Percentiles rank a stretch among this genome's conserved stretches.
Conservation (phyloP, 1,284 basidiomycete species). For the Marasmius fiardii region DNA sequence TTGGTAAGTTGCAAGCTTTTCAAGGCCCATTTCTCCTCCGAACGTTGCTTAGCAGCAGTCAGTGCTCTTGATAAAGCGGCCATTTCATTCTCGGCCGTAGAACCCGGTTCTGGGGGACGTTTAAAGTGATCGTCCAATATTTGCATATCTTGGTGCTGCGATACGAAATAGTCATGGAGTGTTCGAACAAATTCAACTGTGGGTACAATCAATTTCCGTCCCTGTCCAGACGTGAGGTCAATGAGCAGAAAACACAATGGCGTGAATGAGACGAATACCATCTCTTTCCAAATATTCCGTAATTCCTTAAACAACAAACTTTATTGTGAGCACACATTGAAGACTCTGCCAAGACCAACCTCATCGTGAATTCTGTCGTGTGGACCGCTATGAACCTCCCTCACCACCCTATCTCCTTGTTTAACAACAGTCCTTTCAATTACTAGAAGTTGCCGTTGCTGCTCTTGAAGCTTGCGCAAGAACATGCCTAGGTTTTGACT, state of each 20-base stretch:
- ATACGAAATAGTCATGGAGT: constrained; percentile 7
- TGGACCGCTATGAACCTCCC: constrained; percentile 15
- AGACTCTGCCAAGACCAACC: constrained; percentile 3
- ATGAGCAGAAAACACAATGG: background rate
- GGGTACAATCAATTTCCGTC: constrained; percentile 8
- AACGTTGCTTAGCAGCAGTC: constrained; percentile 6
- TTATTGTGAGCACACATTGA: background rate
- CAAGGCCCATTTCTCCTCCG: constrained; percentile 12
- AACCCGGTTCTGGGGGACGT: background rate
- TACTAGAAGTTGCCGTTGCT: constrained; percentile 11
- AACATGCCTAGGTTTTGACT: constrained; percentile 16
- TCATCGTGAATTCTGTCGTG: constrained; percentile 14
- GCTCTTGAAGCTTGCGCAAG: constrained; percentile 16
- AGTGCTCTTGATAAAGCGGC: constrained; percentile 2
- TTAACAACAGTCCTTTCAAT: constrained; percentile 8
- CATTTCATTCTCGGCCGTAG: background rate
- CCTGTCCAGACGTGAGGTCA: background rate
- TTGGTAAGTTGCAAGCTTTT: constrained; percentile 4
- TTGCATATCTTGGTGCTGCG: background rate
- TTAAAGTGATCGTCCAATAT: constrained; percentile 3
- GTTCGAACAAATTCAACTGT: constrained; percentile 8
- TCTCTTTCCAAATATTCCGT: constrained; percentile 22
- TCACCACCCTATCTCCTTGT: constrained; percentile 17
- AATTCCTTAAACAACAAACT: constrained; percentile 16
- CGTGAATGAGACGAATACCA: constrained; percentile 11